Base-by-base conservation (phyloP, 2,329 filamentous ascomycete genomes). In the Aureobasidium lini region DNA sequence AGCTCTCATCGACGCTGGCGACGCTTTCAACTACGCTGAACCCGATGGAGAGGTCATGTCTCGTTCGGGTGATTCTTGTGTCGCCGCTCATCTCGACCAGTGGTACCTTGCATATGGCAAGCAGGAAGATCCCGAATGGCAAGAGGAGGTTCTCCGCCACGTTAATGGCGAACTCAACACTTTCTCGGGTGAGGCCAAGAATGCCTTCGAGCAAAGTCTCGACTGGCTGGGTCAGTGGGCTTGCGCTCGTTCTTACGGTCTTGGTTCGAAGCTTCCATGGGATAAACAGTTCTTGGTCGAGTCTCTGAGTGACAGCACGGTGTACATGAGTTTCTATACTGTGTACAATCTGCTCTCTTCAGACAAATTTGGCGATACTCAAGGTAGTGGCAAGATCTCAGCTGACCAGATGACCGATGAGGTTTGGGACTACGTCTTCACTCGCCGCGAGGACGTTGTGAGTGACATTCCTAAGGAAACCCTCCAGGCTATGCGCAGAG, bases 141-240 rank as follows among this genome's bases (percentile, higher is more conserved):
- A 89, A 70, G 77, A 88, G 63, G 79, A 82, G 44, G 90, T 88
- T 13, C 78, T 92, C 57, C 81, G 86, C 65, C 86, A 88, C 70
- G 84, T 95, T 48, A 82, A 86, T 69, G 82, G 80, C 60, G 80
- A 85, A 62, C 77, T 96, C 62, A 89, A 96, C 73, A 89, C 89
- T 7, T 97, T 89, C 76, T 84, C 90, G 50, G 73, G 75, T 3
- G 77, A 79, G 62, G 75, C 76, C 23, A 78, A 79, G 69, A 77
- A 79, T 64, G 71, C 75, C 4, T 95, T 97, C 71, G 84, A 91
- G 72, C 86, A 87, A 64, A 92, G 93, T 40, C 79, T 99, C 44
- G 85, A 87, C 72, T 99, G 94, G 94, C 81, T 99, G 63, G 90
- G 89, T 71, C 89, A 94, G 72, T 99, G 94, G 94, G 93, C 94